Evolutionary conservation across 495 filamentous ascomycete genomes (phyloP).

Genomic region (Extremus antarcticus): DNA sequence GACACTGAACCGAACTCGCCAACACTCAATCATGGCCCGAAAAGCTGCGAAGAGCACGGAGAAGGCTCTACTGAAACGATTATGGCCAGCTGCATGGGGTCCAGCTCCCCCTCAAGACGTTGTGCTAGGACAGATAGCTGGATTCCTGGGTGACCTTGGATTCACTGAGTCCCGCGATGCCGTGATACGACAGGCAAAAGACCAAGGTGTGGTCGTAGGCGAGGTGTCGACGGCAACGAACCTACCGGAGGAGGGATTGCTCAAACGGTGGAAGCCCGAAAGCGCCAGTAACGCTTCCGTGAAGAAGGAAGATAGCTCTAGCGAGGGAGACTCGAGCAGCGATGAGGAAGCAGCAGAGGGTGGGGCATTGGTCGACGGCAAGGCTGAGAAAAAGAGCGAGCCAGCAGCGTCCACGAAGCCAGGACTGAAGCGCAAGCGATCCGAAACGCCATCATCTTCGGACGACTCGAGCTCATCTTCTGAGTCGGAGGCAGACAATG

Average conservation of each 20-base stretch:
- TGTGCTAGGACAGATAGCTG: constrained; percentile 10
- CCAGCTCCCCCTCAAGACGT: neutral
- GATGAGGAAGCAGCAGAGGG: neutral
- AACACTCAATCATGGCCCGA: neutral
- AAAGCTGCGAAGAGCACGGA: neutral
- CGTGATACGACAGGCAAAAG: constrained; percentile 3
- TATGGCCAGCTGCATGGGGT: neutral
- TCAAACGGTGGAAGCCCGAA: neutral
- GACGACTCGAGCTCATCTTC: constrained; percentile 14
- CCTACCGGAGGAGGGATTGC: neutral
- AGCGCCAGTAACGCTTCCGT: neutral
- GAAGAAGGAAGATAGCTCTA: constrained; percentile 1
- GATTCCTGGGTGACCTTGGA: constrained; percentile 9
- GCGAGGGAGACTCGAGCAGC: neutral
- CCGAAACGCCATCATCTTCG: constrained; percentile 8
- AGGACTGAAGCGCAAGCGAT: constrained; percentile 16
- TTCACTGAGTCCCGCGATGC: constrained; percentile 5
- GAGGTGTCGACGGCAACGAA: no score
- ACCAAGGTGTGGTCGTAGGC: neutral
- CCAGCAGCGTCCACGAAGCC: neutral
- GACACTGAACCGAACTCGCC: neutral
- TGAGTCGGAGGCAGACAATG: constrained; percentile 12
- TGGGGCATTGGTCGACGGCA: neutral
- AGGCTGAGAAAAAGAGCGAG: neutral
- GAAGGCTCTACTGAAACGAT: neutral